Base-by-base conservation (phyloP, 2,329 filamentous ascomycete genomes). In the Calonectria pseudoreteaudii region DNA sequence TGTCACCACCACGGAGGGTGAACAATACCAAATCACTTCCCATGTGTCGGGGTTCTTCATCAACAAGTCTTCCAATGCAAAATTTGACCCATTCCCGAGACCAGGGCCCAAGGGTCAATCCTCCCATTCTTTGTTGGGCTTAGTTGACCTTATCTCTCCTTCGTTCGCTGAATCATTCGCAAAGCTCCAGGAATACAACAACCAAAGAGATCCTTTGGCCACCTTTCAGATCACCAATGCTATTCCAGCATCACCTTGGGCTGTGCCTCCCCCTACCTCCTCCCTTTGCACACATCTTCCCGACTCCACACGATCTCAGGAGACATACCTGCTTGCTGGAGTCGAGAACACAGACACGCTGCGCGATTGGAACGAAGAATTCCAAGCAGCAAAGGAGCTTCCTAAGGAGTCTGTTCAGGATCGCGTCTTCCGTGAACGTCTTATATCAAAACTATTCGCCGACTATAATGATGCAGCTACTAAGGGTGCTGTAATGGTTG, bases 311-410 rank as follows among this genome's bases (percentile, higher is more conserved):
- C 92, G 97, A 70, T 94, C 96, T 28, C 97, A 99, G 86, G 97
- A 99, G 87, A 94, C 94, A 64, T 98, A 95, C 83, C 88, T 99
- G 74, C 92, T 98, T 74, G 91, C 94, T 26, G 97, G 97, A 36
- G 93, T 96, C 31, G 97, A 99, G 81, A 98, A 96, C 83, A 95
- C 95, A 0, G 97, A 99, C 82, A 98, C 95, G 6, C 88, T 99
- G 76, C 92, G 97, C 72, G 97, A 99, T 85, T 99, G 97, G 96
- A 99, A 99, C 80, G 97, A 99, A 84, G 97, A 99, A 83, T 98
- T 99, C 83, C 97, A 99, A 85, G 98, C 96, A 2, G 98, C 97
- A 14, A 93, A 95, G 80, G 97, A 99, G 85, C 90, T 99, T 76
- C 96, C 96, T 41, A 96, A 95, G 82, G 96, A 98, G 77, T 95